phyloP scores from a whole-genome alignment of 2,329 filamentous ascomycete species.

The Chrysoporthe cubensis region DNA sequence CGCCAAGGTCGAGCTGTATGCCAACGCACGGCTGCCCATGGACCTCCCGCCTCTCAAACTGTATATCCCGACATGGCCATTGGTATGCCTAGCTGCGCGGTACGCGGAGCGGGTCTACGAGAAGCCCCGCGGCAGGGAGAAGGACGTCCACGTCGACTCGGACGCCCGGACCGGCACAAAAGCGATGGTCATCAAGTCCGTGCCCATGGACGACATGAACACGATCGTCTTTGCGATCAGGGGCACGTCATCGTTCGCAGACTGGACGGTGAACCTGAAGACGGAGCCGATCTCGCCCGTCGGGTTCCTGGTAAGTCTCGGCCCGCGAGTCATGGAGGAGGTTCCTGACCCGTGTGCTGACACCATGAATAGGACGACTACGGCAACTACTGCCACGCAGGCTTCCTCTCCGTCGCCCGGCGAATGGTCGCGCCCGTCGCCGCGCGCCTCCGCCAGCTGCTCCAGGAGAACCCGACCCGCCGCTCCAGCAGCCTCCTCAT shows the following conservation, averaged over 20 bases:
- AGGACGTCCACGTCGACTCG: constrained; percentile 70
- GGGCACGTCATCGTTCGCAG: constrained; percentile 78
- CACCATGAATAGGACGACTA: constrained; percentile 60
- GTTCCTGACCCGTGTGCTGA: constrained; percentile 11
- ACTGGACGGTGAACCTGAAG: constrained; percentile 85
- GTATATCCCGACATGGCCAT: constrained; percentile 75
- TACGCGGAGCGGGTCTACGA: constrained; percentile 78
- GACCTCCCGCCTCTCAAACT: constrained; percentile 70
- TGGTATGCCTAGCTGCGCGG: constrained; percentile 77
- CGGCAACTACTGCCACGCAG: constrained; percentile 78
- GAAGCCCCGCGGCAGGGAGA: constrained; percentile 63
- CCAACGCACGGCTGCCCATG: constrained; percentile 74
- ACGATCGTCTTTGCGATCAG: constrained; percentile 84
- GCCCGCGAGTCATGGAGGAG: background rate
- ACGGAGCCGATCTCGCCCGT: constrained; percentile 66
- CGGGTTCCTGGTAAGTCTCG: constrained; percentile 62
- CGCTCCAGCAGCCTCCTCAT: constrained; percentile 74
- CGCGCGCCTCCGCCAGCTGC: constrained; percentile 66
- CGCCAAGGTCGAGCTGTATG: constrained; percentile 77
- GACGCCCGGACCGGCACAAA: constrained; percentile 78
- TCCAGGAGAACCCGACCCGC: constrained; percentile 72
- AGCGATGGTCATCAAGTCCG: constrained; percentile 82
- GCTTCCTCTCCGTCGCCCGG: constrained; percentile 76
- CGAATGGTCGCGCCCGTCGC: constrained; percentile 78
- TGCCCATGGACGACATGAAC: constrained; percentile 76